Conservation (phyloP, 331 rosid species). For the Malus hybrid region DNA sequence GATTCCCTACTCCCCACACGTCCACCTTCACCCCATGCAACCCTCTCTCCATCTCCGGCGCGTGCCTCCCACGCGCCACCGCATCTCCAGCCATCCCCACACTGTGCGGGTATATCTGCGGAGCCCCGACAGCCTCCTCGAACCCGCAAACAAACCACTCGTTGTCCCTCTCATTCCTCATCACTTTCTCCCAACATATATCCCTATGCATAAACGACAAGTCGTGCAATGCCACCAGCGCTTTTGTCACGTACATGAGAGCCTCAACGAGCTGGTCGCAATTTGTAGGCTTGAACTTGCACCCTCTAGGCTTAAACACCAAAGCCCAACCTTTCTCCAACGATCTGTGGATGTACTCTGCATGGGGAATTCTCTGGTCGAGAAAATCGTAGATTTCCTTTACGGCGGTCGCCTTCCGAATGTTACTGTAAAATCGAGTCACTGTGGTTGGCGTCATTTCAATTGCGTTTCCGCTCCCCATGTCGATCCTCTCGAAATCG, state of each 20-base stretch:
- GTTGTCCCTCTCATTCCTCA: constrained; percentile 42
- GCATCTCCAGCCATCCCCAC: background rate
- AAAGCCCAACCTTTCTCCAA: constrained; percentile 37
- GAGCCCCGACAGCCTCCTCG: constrained; percentile 78
- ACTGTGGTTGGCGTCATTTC: constrained; percentile 77
- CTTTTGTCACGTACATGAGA: constrained; percentile 70
- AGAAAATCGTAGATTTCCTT: constrained; percentile 80
- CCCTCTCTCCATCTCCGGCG: constrained; percentile 90
- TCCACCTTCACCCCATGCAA: constrained; percentile 95
- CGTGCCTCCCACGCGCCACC: constrained; percentile 48
- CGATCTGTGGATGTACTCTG: constrained; percentile 37
- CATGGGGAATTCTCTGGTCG: constrained; percentile 73
- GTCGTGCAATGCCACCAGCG: constrained; percentile 86
- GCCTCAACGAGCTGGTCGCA: constrained; percentile 64
- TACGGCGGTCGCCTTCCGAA: constrained; percentile 52
- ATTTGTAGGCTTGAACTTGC: constrained; percentile 38
- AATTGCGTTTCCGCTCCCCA: constrained; percentile 36
- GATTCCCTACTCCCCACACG: constrained; percentile 81
- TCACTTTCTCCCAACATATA: constrained; percentile 73
- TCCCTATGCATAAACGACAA: constrained; percentile 90
- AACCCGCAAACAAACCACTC: constrained; percentile 90
- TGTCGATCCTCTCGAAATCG: constrained; percentile 60
- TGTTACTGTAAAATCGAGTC: constrained; percentile 38
- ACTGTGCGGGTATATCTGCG: constrained; percentile 48
- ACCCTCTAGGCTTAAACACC: constrained; percentile 74